A percentile compares a stretch with the other conserved stretches of the same genome.
Conservation (phyloP, 805 yeast species). For the Maudiozyma saulgeensis region DNA sequence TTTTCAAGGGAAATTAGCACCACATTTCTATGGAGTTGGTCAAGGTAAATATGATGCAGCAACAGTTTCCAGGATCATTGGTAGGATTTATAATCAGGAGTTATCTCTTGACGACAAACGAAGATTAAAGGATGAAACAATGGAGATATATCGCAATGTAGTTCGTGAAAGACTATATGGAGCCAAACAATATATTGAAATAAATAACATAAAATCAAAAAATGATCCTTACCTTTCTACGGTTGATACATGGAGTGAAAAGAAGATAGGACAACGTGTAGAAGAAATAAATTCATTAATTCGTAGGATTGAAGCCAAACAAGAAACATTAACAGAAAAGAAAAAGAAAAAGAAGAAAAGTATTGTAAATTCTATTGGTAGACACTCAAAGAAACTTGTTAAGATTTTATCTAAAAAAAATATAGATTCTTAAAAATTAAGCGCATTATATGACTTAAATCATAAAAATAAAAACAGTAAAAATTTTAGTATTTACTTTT, state of each 20-base stretch:
- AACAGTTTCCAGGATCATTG: slow-evolving; percentile 5
- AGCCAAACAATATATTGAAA: background rate
- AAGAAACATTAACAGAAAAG: background rate
- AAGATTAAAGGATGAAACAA: slow-evolving; percentile 5
- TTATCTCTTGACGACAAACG: slow-evolving; percentile 2
- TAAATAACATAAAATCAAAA: background rate
- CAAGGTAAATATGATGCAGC: background rate
- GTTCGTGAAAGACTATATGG: background rate
- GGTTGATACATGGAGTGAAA: slow-evolving; percentile 2
- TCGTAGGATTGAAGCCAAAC: background rate
- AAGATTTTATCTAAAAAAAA: background rate
- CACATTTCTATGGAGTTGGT: slow-evolving; percentile 1
- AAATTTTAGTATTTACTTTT: no score
- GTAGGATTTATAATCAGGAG: slow-evolving; percentile 5
- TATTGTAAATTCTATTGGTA: background rate
- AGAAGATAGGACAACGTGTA: background rate
- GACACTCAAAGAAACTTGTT: slow-evolving; percentile 4
- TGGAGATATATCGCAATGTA: background rate
- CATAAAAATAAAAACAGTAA: no score
- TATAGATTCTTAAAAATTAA: no score
- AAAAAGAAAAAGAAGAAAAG: slow-evolving; percentile 1
- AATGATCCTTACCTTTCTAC: slow-evolving; percentile 1
- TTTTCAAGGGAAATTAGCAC: slow-evolving; percentile 4
- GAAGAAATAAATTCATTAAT: slow-evolving; percentile 3
- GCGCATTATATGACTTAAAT: no score